Percentiles rank a stretch among this genome's conserved stretches.
These are phyloP conservation scores for Dichotomopilus funicola DNA, from an alignment of 2,329 filamentous ascomycete species.

Conservation along the genomic window DNA sequence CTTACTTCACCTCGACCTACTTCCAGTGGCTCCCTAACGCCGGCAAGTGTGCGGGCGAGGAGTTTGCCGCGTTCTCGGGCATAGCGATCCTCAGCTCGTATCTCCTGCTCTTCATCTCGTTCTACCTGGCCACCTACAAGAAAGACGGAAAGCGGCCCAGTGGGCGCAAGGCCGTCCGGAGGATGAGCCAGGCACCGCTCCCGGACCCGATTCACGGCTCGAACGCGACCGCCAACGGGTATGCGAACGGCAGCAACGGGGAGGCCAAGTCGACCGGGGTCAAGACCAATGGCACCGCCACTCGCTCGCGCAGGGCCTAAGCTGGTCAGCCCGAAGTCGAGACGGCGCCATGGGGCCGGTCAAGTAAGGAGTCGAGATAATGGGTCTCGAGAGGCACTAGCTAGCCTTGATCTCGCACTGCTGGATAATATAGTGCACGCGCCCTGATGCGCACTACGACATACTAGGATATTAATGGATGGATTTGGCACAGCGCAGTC, in stretches of 20 bases:
- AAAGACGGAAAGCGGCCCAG: constrained; percentile 73
- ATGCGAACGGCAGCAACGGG: constrained; percentile 34
- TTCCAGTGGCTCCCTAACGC: constrained; percentile 76
- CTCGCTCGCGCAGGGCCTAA: constrained; percentile 23
- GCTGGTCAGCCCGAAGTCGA: too few relatives aligned
- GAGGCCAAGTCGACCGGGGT: constrained; percentile 20
- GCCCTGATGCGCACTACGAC: neutral
- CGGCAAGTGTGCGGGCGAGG: constrained; percentile 87
- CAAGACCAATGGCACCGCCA: constrained; percentile 23
- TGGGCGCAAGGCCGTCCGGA: constrained; percentile 69
- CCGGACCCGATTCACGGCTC: constrained; percentile 71
- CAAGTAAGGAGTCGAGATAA: too few relatives aligned
- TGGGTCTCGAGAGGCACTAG: too few relatives aligned
- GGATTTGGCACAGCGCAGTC: neutral
- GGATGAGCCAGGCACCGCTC: constrained; percentile 60
- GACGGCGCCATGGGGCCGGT: too few relatives aligned
- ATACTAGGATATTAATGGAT: constrained; percentile 7
- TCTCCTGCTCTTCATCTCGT: constrained; percentile 96
- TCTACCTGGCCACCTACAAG: constrained; percentile 96
- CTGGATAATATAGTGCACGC: neutral
- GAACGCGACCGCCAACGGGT: constrained; percentile 52
- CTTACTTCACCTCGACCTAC: constrained; percentile 92
- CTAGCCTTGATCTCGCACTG: too few relatives aligned
- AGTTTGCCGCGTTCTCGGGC: constrained; percentile 89
- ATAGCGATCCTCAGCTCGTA: constrained; percentile 91